These are phyloP conservation scores for Quercus gilva DNA, from an alignment of 306 rosid genomes.

Conservation along the genomic window DNA sequence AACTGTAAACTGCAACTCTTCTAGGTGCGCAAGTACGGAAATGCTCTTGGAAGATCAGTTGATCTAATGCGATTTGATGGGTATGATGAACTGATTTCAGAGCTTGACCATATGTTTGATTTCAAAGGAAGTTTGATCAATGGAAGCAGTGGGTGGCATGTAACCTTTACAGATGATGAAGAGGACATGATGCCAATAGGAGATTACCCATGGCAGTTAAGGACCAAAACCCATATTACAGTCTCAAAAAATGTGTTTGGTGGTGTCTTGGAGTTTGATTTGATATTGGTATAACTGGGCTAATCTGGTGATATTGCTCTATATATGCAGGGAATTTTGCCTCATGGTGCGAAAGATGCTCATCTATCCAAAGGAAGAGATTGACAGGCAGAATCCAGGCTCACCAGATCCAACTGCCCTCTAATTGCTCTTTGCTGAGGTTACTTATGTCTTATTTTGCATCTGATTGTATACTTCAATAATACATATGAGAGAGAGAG, in stretches of 20 bases:
- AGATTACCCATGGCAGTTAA: conserved; percentile 63
- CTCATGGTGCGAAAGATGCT: conserved; percentile 44
- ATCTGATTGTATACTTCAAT: neutral
- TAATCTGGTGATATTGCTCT: neutral
- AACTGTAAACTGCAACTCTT: conserved; percentile 21
- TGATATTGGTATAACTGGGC: neutral
- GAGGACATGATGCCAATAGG: conserved; percentile 42
- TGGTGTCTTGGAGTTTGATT: neutral
- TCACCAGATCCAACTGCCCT: conserved; percentile 25
- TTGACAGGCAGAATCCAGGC: conserved; percentile 32
- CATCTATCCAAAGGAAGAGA: conserved; percentile 51
- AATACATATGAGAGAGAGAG: too few species aligned
- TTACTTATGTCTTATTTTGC: neutral
- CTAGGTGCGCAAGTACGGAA: conserved; percentile 65
- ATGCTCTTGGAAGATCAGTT: conserved; percentile 60
- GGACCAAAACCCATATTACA: conserved; percentile 15
- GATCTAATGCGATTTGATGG: conserved; percentile 46
- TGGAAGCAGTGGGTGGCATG: conserved; percentile 60
- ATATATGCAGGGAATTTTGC: conserved; percentile 52
- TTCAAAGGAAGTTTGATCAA: conserved; percentile 52
- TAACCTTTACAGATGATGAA: conserved; percentile 47
- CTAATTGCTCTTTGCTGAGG: neutral
- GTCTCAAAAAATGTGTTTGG: neutral
- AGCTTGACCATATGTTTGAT: conserved; percentile 62
- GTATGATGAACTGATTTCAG: conserved; percentile 42